Evolutionary conservation across 1,139 yeast genomes (phyloP), one percentile per base, ranked within the genome.

Genomic region (Lizanozyma gosingica): DNA sequence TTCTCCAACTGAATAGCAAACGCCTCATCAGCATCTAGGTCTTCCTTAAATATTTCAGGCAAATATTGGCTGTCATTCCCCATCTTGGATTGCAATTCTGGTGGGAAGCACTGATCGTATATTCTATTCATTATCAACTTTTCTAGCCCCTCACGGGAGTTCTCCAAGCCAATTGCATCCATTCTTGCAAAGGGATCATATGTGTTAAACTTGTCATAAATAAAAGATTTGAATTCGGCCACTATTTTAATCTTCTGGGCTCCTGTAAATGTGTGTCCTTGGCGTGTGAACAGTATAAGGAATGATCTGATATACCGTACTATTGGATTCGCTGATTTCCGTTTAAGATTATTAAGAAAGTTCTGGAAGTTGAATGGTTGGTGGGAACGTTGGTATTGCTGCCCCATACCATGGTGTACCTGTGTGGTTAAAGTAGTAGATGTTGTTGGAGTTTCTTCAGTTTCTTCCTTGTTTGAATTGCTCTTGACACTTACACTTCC

Each of bases 81-180:
- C 22, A 66, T 61, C 16, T 62, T 57, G 4, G 65, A 62, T 2
- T 68, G 60, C 17, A 86, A 74, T 41, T 73, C 82, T 0, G 97
- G 97, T 0, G 97, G 80, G 54, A 85, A 94, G 34, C 94, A 83
- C 42, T 75, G 77, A 2, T 71, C 70, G 56, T 88, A 90, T 3
- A 94, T 61, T 49, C 96, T 70, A 45, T 92, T 90, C 95, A 90
- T 87, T 8, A 94, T 70, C 35, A 94, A 70, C 56, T 94, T 94
- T 59, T 94, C 99, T 56, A 92, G 71, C 0, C 98, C 98, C 54
- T 88, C 97, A 47, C 83, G 65, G 2, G 95, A 83, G 53, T 90
- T 90, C 37, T 74, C 80, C 43, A 83, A 64, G 42, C 76, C 78
- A 32, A 71, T 71, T 3, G 68, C 75, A 17, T 75, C 71, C 71